Conservation (phyloP, 2,329 filamentous ascomycete genomes). For the Talaromyces sp. region DNA sequence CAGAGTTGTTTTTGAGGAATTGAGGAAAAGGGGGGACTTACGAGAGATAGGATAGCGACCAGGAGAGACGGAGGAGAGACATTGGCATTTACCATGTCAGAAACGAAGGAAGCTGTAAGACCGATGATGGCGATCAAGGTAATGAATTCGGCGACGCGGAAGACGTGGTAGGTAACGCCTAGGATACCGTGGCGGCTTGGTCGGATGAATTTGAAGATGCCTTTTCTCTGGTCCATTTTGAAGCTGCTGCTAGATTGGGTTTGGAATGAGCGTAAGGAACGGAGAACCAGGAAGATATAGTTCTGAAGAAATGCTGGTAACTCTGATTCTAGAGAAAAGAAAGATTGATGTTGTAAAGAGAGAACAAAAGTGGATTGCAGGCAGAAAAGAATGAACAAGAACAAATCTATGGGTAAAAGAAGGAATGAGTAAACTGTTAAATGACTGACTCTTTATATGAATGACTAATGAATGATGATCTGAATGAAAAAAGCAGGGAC, state of each 20-base stretch:
- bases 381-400: slow-evolving; percentile 11
- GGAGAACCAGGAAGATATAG: neutral
- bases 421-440: slow-evolving; percentile 1
- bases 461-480: slow-evolving; percentile 2
- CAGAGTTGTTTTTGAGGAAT: slow-evolving; percentile 20
- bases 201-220: neutral
- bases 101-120: slow-evolving; percentile 77
- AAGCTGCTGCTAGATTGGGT: neutral
- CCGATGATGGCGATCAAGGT: slow-evolving; percentile 75
- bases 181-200: slow-evolving; percentile 61
- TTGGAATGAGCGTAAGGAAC: neutral
- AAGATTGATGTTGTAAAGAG: neutral
- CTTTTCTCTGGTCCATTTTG: slow-evolving; percentile 1
- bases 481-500: slow-evolving; percentile 8
- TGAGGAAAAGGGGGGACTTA: neutral
- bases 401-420: neutral
- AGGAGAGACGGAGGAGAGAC: slow-evolving; percentile 68
- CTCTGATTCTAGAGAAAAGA: slow-evolving; percentile 10
- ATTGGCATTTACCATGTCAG: slow-evolving; percentile 65
- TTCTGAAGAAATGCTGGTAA: neutral
- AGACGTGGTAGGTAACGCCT: slow-evolving; percentile 72
- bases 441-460: slow-evolving; percentile 7
- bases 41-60: slow-evolving; percentile 39
- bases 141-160: slow-evolving; percentile 67
- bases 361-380: neutral